Percentiles rank a stretch among this genome's conserved stretches.
phyloP scores from a whole-genome alignment of 176 grass and related monocot genomes.

The Musa itinerans region DNA sequence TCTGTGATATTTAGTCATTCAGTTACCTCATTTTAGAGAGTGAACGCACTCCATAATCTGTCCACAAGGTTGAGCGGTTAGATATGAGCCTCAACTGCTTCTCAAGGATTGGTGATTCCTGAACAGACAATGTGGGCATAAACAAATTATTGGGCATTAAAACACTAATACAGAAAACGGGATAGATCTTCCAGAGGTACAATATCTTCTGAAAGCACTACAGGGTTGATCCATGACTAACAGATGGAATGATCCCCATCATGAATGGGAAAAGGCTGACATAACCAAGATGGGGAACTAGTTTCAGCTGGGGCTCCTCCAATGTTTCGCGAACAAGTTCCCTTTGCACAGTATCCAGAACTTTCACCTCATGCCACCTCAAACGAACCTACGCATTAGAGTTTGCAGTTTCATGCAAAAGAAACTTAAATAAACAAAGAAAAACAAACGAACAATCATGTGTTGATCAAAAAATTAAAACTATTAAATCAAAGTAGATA shows the following conservation, averaged over 20 bases:
- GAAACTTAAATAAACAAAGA: background rate
- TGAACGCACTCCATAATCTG: conserved; percentile 82
- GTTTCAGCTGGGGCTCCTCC: conserved; percentile 47
- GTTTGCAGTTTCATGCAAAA: background rate
- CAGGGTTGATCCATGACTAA: conserved; percentile 23
- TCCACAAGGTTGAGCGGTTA: conserved; percentile 80
- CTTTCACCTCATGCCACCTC: conserved; percentile 69
- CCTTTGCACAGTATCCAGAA: conserved; percentile 39
- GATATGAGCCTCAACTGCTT: conserved; percentile 85
- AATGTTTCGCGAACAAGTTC: conserved; percentile 79
- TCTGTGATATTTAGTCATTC: background rate
- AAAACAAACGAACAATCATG: background rate
- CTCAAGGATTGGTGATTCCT: conserved; percentile 85
- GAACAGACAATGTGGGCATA: background rate
- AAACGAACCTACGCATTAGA: conserved; percentile 52
- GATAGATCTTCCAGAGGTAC: background rate
- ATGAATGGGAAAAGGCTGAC: conserved; percentile 95
- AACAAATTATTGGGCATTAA: background rate
- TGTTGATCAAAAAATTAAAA: background rate
- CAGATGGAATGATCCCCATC: conserved; percentile 87
- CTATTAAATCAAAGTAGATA: no score
- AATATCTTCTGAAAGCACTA: conserved; percentile 14
- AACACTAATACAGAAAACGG: background rate
- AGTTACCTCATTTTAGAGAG: conserved; percentile 82
- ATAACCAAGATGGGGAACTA: conserved; percentile 97